Conservation (phyloP, 352 stramenopile species). For the Phytophthora idaei region DNA sequence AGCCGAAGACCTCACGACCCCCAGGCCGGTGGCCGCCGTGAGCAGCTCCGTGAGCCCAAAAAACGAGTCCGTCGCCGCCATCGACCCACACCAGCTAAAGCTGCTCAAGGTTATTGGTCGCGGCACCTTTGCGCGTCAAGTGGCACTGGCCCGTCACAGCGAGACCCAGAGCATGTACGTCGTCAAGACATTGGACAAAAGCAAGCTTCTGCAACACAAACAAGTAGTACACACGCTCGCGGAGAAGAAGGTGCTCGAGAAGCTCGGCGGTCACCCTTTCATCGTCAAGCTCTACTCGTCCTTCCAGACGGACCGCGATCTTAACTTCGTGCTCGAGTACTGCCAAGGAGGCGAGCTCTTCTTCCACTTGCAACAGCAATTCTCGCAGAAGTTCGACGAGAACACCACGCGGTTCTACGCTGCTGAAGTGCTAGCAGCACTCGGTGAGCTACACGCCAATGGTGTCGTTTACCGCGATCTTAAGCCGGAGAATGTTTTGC, state of each 20-base stretch:
- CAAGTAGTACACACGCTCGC: constrained; percentile 81
- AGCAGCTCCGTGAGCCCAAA: constrained; percentile 24
- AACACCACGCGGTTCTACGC: constrained; percentile 72
- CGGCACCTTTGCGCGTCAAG: constrained; percentile 83
- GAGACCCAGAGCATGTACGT: constrained; percentile 67
- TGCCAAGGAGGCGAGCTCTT: constrained; percentile 87
- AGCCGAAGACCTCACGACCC: constrained; percentile 37
- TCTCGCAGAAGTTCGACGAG: constrained; percentile 72
- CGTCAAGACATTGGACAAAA: constrained; percentile 86
- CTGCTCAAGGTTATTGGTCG: constrained; percentile 88
- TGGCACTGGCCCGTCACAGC: constrained; percentile 69
- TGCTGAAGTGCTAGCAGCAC: constrained; percentile 67
- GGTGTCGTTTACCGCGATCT: constrained; percentile 67
- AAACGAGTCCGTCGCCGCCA: constrained; percentile 16
- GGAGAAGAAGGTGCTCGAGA: constrained; percentile 80
- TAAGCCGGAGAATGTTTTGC: constrained; percentile 82
- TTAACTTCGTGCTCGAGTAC: constrained; percentile 88
- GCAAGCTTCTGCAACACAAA: constrained; percentile 71
- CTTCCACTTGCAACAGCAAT: constrained; percentile 84
- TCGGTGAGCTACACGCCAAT: constrained; percentile 54
- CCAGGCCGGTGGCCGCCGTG: constrained; percentile 2
- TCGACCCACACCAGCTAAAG: constrained; percentile 73
- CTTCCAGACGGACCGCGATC: constrained; percentile 78
- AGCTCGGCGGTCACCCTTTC: constrained; percentile 71
- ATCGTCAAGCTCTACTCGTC: constrained; percentile 76